Evolutionary conservation across 164 flowering plant species (phyloP).

Genomic region (Hamamelis virginiana): DNA sequence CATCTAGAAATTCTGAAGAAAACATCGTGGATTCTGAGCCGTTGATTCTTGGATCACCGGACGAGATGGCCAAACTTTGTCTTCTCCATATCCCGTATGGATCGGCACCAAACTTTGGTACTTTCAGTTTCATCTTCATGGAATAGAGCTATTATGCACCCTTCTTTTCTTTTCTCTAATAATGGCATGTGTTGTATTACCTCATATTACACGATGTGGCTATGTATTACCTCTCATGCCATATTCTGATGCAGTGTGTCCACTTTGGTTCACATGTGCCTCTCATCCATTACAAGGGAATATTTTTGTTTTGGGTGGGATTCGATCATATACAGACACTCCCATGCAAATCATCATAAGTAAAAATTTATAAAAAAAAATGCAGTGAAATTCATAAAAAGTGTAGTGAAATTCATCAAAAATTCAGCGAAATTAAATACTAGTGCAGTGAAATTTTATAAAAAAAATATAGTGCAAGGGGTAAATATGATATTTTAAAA

Average conservation of each 20-base stretch:
- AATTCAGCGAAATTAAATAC: no score
- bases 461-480: no score
- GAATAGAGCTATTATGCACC: conserved; percentile 40
- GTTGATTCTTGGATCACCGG: conserved; percentile 38
- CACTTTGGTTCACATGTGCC: conserved; percentile 38
- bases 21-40: conserved; percentile 4
- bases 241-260: conserved; percentile 17
- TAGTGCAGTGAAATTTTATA: no score
- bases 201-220: conserved; percentile 33
- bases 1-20: no score
- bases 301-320: conserved; percentile 50
- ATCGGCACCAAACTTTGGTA: conserved; percentile 22
- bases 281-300: conserved; percentile 34
- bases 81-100: conserved; percentile 38
- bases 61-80: conserved; percentile 34
- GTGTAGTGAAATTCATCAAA: no score
- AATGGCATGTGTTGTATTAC: no score
- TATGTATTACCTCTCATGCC: conserved; percentile 53
- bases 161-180: conserved; percentile 27
- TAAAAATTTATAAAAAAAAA: no score
- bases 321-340: conserved; percentile 34
- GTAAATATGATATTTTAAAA: no score
- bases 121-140: conserved; percentile 37
- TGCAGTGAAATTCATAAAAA: no score
- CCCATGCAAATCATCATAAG: conserved; percentile 17